A percentile compares a stretch with the other conserved stretches of the same genome.
These are phyloP conservation scores for Oryza coarctata DNA, from an alignment of 176 grass and related monocot genomes.

Conservation along the genomic window DNA sequence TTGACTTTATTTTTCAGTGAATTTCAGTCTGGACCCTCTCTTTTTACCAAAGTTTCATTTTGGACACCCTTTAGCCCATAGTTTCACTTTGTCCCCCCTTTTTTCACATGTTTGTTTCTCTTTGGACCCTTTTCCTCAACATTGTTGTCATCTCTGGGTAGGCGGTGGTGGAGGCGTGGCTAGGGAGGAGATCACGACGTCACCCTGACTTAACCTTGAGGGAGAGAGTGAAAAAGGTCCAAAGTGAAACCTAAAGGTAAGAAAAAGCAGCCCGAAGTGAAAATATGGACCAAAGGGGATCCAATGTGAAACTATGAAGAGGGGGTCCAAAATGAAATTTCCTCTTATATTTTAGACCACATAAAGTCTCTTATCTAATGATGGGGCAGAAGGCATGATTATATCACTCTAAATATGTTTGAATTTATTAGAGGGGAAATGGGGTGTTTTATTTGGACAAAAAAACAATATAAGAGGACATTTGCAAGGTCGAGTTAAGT, in stretches of 20 bases:
- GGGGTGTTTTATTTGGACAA: background rate
- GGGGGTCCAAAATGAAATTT: background rate
- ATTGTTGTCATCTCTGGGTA: background rate
- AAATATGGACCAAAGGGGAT: background rate
- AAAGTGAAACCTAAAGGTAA: background rate
- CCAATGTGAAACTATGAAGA: background rate
- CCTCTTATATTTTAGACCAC: slow-evolving; percentile 1
- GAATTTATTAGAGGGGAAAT: background rate
- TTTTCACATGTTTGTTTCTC: background rate
- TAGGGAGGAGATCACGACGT: background rate
- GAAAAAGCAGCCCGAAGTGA: background rate
- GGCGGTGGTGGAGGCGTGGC: background rate
- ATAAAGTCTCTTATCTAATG: slow-evolving; percentile 11
- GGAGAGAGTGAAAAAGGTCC: background rate
- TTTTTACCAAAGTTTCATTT: background rate
- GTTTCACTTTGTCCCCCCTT: background rate
- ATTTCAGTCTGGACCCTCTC: background rate
- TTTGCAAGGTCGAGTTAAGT: slow-evolving; percentile 10
- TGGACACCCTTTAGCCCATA: background rate
- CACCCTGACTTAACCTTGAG: background rate
- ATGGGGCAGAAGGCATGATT: background rate
- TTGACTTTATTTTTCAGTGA: slow-evolving; percentile 5
- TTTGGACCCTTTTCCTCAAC: background rate
- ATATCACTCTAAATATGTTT: background rate
- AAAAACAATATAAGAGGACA: background rate